These are phyloP conservation scores for Sporothrix pseudoabietina DNA, from an alignment of 2,329 filamentous ascomycete species.

Conservation along the genomic window DNA sequence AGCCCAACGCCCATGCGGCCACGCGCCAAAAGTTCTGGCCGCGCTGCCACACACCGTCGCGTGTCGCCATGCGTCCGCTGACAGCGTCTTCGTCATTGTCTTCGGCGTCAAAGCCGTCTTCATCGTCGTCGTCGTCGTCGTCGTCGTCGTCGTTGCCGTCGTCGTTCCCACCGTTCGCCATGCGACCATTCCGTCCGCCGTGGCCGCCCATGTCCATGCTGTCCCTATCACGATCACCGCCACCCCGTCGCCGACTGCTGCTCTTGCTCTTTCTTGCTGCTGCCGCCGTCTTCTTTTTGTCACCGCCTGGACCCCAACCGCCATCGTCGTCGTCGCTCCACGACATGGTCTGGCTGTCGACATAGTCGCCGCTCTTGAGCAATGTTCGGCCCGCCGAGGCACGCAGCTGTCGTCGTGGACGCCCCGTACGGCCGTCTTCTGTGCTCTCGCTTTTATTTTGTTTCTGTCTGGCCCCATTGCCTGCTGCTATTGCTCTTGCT, in stretches of 20 bases:
- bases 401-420: conserved; percentile 35
- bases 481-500: conserved; percentile 18
- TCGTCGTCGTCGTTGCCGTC: conserved; percentile 42
- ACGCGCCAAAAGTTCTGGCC: conserved; percentile 87
- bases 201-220: not conserved
- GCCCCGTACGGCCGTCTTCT: not conserved
- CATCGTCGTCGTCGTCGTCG: conserved; percentile 42
- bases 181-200: conserved; percentile 25
- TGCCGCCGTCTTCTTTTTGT: not conserved
- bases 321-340: conserved; percentile 19
- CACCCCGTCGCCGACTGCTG: conserved; percentile 5
- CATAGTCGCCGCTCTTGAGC: conserved; percentile 25
- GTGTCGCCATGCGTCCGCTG: conserved; percentile 61
- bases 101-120: conserved; percentile 40
- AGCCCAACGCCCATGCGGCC: conserved; percentile 92
- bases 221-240: not conserved
- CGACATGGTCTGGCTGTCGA: conserved; percentile 30
- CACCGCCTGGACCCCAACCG: not conserved
- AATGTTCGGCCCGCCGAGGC: not conserved
- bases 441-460: not conserved
- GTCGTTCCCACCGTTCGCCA: conserved; percentile 35
- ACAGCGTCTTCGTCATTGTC: conserved; percentile 57
- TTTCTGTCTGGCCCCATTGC: too few species aligned
- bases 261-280: not conserved
- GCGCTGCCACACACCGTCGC: conserved; percentile 70